These are phyloP conservation scores for Paramecium bursaria DNA, from an alignment of 73 alveolate genomes.

Conservation along the genomic window DNA sequence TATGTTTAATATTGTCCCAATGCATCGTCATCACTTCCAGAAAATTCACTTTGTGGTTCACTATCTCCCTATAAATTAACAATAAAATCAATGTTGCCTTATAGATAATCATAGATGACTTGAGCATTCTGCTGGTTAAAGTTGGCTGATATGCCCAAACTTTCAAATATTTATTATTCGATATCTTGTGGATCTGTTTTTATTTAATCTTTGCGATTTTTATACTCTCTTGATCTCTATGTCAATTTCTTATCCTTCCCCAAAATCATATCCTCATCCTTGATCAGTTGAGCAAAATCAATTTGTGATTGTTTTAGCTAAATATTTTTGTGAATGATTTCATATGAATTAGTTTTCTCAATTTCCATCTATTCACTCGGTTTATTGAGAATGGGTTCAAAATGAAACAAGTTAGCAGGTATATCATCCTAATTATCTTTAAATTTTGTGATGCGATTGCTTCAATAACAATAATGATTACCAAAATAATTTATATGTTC, in stretches of 20 bases:
- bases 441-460: neutral
- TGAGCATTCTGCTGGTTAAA: neutral
- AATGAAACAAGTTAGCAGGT: slow-evolving; percentile 44
- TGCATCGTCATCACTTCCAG: slow-evolving; percentile 54
- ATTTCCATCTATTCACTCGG: neutral
- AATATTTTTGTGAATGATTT: neutral
- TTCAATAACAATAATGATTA: neutral
- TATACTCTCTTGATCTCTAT: slow-evolving; percentile 13
- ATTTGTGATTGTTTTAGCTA: slow-evolving; percentile 14
- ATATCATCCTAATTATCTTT: slow-evolving; percentile 1
- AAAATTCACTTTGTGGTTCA: neutral
- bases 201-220: too few species aligned
- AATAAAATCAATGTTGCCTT: slow-evolving; percentile 1
- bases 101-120: neutral
- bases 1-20: slow-evolving; percentile 9
- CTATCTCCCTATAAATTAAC: neutral
- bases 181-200: neutral
- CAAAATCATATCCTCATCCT: slow-evolving; percentile 25
- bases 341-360: neutral
- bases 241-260: slow-evolving; percentile 31
- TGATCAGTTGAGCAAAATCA: slow-evolving; percentile 24
- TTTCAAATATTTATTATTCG: slow-evolving; percentile 8
- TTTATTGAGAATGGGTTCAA: slow-evolving; percentile 19
- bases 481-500: slow-evolving; percentile 25
- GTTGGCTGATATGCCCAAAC: slow-evolving; percentile 30